Conservation (phyloP, 1,284 basidiomycete genomes). For the Marasmius fiardii region DNA sequence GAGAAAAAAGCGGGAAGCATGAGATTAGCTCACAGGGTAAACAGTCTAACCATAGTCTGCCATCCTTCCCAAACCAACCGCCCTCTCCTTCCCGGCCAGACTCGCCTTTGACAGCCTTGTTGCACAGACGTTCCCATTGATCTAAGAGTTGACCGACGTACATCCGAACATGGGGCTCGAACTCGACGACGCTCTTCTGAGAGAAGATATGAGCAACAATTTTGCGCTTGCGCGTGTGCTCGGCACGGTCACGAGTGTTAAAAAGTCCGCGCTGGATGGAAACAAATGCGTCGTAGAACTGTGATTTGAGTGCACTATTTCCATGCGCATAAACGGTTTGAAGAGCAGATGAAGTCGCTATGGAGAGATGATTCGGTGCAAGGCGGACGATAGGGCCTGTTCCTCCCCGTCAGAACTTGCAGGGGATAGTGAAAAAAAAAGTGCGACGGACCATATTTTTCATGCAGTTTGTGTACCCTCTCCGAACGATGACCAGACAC, state of each 20-base stretch:
- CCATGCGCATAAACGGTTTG: constrained; percentile 77
- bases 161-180: constrained; percentile 70
- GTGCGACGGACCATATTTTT: constrained; percentile 61
- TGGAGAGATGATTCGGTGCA: constrained; percentile 84
- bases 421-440: background rate
- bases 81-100: constrained; percentile 61
- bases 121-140: constrained; percentile 83
- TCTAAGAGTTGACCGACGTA: constrained; percentile 60
- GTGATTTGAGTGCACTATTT: constrained; percentile 72
- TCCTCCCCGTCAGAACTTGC: background rate
- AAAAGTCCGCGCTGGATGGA: constrained; percentile 77
- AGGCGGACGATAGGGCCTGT: constrained; percentile 80
- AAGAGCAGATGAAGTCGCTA: constrained; percentile 78
- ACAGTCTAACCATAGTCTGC: constrained; percentile 70
- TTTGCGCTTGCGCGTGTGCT: constrained; percentile 88
- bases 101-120: constrained; percentile 47
- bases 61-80: constrained; percentile 59
- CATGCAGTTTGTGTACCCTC: constrained; percentile 73
- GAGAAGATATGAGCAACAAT: constrained; percentile 88
- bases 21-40: constrained; percentile 53
- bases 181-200: constrained; percentile 79
- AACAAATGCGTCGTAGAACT: constrained; percentile 84
- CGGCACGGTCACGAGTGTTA: constrained; percentile 81
- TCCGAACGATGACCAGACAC: constrained; percentile 75
- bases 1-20: background rate